Conservation (phyloP, 345 rosid genomes). For the Eucalyptus lansdowneana region DNA sequence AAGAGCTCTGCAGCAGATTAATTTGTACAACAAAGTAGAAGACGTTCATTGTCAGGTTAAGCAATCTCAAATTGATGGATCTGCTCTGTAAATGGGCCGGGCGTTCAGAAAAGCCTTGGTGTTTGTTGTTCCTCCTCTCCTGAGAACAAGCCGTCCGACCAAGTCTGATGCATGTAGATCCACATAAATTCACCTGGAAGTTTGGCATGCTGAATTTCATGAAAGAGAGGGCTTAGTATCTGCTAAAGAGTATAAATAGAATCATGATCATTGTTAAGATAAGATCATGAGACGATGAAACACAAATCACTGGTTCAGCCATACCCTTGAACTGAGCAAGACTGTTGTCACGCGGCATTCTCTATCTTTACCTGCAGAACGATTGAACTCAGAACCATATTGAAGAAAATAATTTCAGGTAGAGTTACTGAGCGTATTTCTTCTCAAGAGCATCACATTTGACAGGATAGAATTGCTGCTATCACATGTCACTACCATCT, state of each 20-base stretch:
- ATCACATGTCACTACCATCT: background rate
- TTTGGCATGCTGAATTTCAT: constrained; percentile 3
- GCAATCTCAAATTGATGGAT: background rate
- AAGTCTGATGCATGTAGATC: constrained; percentile 54
- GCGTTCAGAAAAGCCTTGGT: constrained; percentile 18
- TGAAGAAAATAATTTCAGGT: background rate
- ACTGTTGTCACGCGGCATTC: constrained; percentile 27
- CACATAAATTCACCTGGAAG: constrained; percentile 14
- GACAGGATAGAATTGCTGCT: background rate
- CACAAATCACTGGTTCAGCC: background rate
- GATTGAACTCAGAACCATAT: background rate
- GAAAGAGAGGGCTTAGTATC: background rate
- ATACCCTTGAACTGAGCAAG: constrained; percentile 34
- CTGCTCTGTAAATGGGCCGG: background rate
- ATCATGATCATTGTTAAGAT: background rate
- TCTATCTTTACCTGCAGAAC: constrained; percentile 13
- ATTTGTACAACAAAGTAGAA: too few species aligned
- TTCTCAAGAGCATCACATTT: background rate
- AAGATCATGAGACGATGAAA: background rate
- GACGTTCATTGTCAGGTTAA: background rate
- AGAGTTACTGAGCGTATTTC: background rate
- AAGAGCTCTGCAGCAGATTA: too few species aligned
- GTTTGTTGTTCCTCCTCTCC: constrained; percentile 7
- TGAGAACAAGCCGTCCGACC: constrained; percentile 22
- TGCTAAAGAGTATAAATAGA: background rate